Evolutionary conservation across 345 rosid genomes (phyloP), one percentile per base, ranked within the genome.

Genomic region (Odontarrhena argentea): DNA sequence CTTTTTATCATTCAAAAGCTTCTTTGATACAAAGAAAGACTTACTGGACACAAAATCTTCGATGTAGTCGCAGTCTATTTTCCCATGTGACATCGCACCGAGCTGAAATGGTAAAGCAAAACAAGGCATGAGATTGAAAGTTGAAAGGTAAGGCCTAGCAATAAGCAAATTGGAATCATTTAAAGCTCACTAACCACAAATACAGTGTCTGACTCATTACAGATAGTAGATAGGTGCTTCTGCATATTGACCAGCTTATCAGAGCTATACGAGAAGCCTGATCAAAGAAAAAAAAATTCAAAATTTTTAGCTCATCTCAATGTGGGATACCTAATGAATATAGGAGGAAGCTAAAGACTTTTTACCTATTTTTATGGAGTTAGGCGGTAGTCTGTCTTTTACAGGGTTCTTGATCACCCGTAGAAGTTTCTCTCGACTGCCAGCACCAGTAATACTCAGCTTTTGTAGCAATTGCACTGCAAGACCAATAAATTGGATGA

Each of bases 11-110:
- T 51, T 15, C n/a, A 7, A 14, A 6, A 52, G 22, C 42, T 30
- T 34, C 12, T 49, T 40, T 24, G 10, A 14, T 1, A 57, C 40
- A 37, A 32, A 36, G 13, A 28, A 62, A 28, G 13, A 64, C 84
- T 77, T 76, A 89, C 96, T 76, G 5, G 96, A 78, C 50, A 89
- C 76, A 59, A 75, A 76, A 70, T 89, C 91, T 22, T 89, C 91
- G 0, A 81, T 74, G 44, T 89, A 86, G 10, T 86, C 87, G 0
- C 74, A 67, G 1, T 80, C 75, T 38, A 89, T 82, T 67, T 85
- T 89, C 46, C 97, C 97, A 26, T 93, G 97, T 10, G 97, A 82
- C 98, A 93, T 88, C 3, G 97, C 92, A 60, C 98, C 96, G 66
- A 88, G 83, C 95, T 88, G 81, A 56, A 65, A 56, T 35, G 43